These are phyloP conservation scores for Diaporthe batatas DNA, from an alignment of 2,329 filamentous ascomycete genomes.

Conservation along the genomic window DNA sequence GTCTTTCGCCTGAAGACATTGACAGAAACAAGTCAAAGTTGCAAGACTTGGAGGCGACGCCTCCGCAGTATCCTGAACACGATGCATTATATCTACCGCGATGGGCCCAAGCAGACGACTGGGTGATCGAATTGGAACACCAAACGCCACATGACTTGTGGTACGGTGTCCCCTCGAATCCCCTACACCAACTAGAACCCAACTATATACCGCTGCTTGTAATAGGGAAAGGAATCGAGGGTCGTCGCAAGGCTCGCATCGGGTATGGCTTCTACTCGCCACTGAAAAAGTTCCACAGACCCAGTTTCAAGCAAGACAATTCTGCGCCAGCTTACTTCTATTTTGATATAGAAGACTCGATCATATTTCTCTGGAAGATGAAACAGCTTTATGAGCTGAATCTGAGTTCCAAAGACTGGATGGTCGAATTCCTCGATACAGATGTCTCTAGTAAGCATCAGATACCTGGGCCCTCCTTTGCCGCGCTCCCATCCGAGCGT, in stretches of 20 bases:
- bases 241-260: background rate
- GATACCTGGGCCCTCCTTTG: background rate
- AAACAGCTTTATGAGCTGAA: constrained; percentile 8
- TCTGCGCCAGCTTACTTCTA: background rate
- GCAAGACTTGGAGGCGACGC: background rate
- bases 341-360: background rate
- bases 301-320: background rate
- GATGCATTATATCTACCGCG: background rate
- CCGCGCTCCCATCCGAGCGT: background rate
- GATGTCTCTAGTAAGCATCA: background rate
- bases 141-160: background rate
- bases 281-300: background rate
- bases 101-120: background rate
- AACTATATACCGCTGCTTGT: background rate
- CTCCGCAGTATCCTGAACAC: background rate
- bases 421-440: background rate
- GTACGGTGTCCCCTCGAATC: background rate
- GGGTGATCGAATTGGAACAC: background rate
- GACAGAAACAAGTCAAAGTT: background rate
- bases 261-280: constrained; percentile 1
- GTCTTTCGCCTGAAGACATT: background rate
- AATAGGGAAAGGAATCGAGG: background rate
- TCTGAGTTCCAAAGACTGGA: background rate
- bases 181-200: background rate
- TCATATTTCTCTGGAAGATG: background rate